Base-by-base conservation (phyloP, 768 basidiomycete species). In the Rubroboletus pulcherrimus region DNA sequence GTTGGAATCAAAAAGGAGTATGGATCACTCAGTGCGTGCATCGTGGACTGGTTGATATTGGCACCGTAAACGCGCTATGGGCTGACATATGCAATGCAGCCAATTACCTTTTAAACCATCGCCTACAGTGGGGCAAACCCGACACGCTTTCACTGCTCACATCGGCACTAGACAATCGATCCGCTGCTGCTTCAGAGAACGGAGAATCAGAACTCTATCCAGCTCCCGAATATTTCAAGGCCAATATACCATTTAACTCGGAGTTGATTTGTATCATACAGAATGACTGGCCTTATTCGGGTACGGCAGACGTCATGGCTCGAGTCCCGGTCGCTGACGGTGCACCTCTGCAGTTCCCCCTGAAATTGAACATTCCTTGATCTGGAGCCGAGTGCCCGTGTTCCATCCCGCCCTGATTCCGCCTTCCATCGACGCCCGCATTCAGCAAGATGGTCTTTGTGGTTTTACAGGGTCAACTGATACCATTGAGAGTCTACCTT, bases 211-310 rank as follows among this genome's bases (percentile, higher is more conserved):
- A 50, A 26, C 35, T 7, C 5, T 53, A 53, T 35, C 40, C 52
- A 3, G 35, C 49, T 2, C 83, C 82, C 7, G 71, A 75, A 12
- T 89, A 88, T 68, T 93, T 93, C 70, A 83, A 77, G 33, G 80
- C 79, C 12, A 76, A 85, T 59, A 84, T 83, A 9, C 81, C 86
- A 0, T 61, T 57, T 21, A 41, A 57, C 57, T 73, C 76, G 12
- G 73, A 82, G 35, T 73, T 82, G 50, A 73, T 90, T 59, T 87
- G 84, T 63, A 83, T 92, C 57, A 87, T 87, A 44, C 84, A 76
- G 63, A 91, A 93, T 64, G 90, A 92, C 66, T 94, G 91, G 91
- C 91, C 91, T 0, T 94, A 94, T 70, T 91, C 89, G 7, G 83
- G 89, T 87, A 62, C 51, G 76, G 43, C 10, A 49, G 34, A 31